phyloP scores from a whole-genome alignment of 257 asterid genomes.

The Apocynum venetum region DNA sequence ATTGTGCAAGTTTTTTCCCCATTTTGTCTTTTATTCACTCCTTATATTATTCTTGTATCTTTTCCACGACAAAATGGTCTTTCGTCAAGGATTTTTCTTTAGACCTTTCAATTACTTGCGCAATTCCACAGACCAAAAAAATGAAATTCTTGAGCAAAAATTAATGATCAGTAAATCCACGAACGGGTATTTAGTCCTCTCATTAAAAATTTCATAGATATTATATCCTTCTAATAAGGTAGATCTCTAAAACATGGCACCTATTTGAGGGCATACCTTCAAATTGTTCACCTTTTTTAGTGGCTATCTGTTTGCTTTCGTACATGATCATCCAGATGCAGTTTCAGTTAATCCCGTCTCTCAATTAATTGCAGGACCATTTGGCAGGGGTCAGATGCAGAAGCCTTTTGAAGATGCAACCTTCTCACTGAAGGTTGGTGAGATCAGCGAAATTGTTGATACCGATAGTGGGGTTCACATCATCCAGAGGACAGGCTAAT shows the following conservation, averaged over 20 bases:
- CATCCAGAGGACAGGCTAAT: slow-evolving; percentile 63
- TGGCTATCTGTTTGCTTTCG: too few relatives aligned
- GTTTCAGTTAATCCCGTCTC: background rate
- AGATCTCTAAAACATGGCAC: background rate
- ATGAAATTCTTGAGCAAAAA: background rate
- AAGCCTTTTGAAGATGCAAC: slow-evolving; percentile 85
- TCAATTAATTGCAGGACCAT: slow-evolving; percentile 47
- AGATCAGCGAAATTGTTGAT: slow-evolving; percentile 73
- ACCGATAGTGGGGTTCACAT: slow-evolving; percentile 93
- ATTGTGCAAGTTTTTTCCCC: too few relatives aligned
- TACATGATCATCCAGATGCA: background rate
- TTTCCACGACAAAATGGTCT: too few relatives aligned
- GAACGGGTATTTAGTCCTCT: background rate
- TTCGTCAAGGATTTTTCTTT: too few relatives aligned
- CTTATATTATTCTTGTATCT: background rate
- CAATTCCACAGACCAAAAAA: background rate
- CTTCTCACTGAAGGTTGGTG: slow-evolving; percentile 62
- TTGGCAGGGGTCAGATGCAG: slow-evolving; percentile 91
- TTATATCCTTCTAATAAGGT: background rate
- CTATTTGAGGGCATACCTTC: background rate
- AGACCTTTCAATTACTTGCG: background rate
- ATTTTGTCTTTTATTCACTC: too few relatives aligned
- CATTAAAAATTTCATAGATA: background rate
- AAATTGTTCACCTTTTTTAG: background rate
- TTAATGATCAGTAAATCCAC: background rate